Percentiles rank a stretch among this genome's conserved stretches.
Conservation (phyloP, 164 flowering plant species). For the Dillenia suffruticosa region DNA sequence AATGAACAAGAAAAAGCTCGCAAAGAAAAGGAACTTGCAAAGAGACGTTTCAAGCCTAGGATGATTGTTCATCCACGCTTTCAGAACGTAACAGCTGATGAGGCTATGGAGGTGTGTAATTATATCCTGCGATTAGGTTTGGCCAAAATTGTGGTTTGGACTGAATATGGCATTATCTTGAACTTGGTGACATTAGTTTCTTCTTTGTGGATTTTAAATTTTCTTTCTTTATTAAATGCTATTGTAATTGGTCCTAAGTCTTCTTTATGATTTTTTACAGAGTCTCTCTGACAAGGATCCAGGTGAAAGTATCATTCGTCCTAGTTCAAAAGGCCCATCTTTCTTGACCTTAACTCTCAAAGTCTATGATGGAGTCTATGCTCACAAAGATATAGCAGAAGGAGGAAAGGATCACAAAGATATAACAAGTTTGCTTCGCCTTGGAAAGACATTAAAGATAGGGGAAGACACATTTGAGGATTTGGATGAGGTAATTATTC, state of each 20-base stretch:
- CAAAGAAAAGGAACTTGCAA: conserved; percentile 85
- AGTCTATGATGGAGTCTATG: conserved; percentile 89
- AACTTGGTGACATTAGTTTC: too few relatives aligned
- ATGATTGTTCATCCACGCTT: conserved; percentile 97
- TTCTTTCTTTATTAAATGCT: neutral
- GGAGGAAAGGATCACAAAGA: conserved; percentile 93
- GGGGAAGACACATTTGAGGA: conserved; percentile 96
- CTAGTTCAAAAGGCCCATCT: conserved; percentile 88
- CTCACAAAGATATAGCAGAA: conserved; percentile 88
- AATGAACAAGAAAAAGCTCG: conserved; percentile 69
- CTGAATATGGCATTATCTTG: neutral
- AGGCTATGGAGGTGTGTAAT: conserved; percentile 71
- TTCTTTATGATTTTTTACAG: conserved; percentile 29
- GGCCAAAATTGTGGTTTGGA: neutral
- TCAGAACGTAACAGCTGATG: conserved; percentile 86
- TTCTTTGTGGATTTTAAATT: too few relatives aligned
- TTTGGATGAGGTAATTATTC: conserved; percentile 72
- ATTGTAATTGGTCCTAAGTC: neutral
- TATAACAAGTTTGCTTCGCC: conserved; percentile 85
- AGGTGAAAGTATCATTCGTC: conserved; percentile 91
- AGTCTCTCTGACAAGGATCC: conserved; percentile 81
- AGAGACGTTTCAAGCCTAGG: conserved; percentile 86
- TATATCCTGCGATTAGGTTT: neutral
- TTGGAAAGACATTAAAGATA: conserved; percentile 88
- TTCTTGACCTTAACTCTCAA: conserved; percentile 80